Conservation (phyloP, 441 rosid genomes). For the Gossypium laxum region DNA sequence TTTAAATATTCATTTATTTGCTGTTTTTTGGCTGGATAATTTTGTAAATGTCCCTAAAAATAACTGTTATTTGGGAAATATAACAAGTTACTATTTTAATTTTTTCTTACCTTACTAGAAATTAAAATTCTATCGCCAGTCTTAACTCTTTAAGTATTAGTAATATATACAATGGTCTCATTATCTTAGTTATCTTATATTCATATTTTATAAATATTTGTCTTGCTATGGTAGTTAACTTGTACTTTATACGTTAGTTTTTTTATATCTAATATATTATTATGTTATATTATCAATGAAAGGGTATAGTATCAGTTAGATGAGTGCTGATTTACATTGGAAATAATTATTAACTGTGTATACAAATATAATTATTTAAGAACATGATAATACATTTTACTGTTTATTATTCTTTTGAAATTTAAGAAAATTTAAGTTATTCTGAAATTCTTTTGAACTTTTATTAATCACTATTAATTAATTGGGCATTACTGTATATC, state of each 20-base stretch:
- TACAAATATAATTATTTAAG: too few species aligned
- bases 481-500: neutral
- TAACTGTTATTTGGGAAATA: neutral
- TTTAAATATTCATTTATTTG: neutral
- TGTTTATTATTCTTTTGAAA: neutral
- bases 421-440: neutral
- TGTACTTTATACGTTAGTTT: too few species aligned
- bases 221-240: too few species aligned
- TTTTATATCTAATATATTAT: too few species aligned
- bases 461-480: neutral
- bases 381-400: neutral
- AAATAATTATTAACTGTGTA: too few species aligned
- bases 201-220: too few species aligned
- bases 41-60: neutral
- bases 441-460: neutral
- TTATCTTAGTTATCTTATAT: too few species aligned
- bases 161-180: too few species aligned
- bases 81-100: neutral
- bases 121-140: neutral
- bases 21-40: neutral
- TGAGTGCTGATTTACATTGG: too few species aligned
- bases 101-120: neutral
- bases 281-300: too few species aligned
- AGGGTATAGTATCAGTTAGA: too few species aligned
- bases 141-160: too few species aligned